Evolutionary conservation across 2,329 filamentous ascomycete genomes (phyloP), one percentile per base, ranked within the genome.

Genomic region (Domatiomyces catenatus): DNA sequence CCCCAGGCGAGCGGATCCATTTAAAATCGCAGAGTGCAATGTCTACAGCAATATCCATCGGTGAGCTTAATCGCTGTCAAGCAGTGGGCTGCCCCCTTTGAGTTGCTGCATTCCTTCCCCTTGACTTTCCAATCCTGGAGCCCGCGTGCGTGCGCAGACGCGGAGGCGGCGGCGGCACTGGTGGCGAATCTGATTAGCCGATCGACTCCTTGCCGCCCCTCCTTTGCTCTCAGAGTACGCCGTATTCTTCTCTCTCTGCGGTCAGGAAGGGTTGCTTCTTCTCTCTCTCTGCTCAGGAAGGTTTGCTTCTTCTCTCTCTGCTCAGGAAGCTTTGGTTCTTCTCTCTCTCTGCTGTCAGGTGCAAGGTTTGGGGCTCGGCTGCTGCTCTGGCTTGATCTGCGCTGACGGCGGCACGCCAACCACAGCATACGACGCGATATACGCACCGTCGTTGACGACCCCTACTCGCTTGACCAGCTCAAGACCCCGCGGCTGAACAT

Each of bases 401-500:
- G 10, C 32, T 39, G 32, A 39, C 32, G 10, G 15, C 32, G 32
- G 32, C 32, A 15, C 32, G 10, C 5, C 12, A 15, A 15, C 32
- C 19, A 36, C 50, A 59, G 58, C 8, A 58, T 64, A 18, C 61
- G 61, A 7, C 52, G 57, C 19, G 62, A 64, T 44, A 55, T 64
- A 39, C 61, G 61, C n/a, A 56, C 53, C 43, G 60, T 57, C 44
- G 60, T 64, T 28, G 77, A 80, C 64, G 77, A 80, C 63, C 76
- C 77, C 20, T 80, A 80, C 61, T 86, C 79, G 51, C 70, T 84
- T 50, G 83, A 88, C 58, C 86, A 92, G 69, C 71, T 93, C 55
- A 78, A 82, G 60, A 84, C 87, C 63, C 81, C 87, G 50, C 77
- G 85, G 52, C 87, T 92, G 72, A 92, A 92, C 63, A 76, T 86